Base-by-base conservation (phyloP, 2,329 filamentous ascomycete species). In the Pseudodiploospora longispora region DNA sequence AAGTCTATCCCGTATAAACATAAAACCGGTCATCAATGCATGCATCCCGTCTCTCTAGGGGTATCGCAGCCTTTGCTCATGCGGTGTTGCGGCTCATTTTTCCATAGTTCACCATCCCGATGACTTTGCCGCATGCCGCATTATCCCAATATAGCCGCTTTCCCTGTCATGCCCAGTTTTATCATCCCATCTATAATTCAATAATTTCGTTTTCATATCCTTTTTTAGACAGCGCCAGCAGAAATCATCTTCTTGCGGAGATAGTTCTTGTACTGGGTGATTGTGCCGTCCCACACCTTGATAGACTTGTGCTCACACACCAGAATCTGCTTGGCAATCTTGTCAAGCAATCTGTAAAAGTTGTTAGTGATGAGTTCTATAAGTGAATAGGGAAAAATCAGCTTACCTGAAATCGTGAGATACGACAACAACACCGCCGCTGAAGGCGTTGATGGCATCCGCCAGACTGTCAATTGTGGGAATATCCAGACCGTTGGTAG, bases 281-380 rank as follows among this genome's bases (percentile, higher is more conserved):
- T 98, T 52, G 70, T 73, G 58, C 91, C 91, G 51, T 91, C 83
- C 93, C 93, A 98, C 59, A 80, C 71, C 58, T 78, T 82, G 57
- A 97, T 89, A 10, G 89, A 90, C 78, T 90, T 89, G 82, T 98
- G 89, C 74, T 98, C 93, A 70, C 94, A 98, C 45, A 98, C 93
- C 72, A 98, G 82, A 69, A 98, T 98, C 68, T 98, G 88, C 79
- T 98, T 98, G 58, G 93, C 93, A 66, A 98, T 97, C 78, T 95
- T 96, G 80, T 98, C 93, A 54, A 98, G 82, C 60, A 98, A 76
- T 76, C 91, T 94, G 46, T 45, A 33, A 4, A 9, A 32, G 30
- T 5, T 27, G 41, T 58, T 52, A 62, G 52, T 34, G 19, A n/a
- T 12, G 33, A 27, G 12, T 19, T 38, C 10, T n/a, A 41, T 30